Conservation (phyloP, 768 basidiomycete genomes). For the Daedaleopsis nitida region DNA sequence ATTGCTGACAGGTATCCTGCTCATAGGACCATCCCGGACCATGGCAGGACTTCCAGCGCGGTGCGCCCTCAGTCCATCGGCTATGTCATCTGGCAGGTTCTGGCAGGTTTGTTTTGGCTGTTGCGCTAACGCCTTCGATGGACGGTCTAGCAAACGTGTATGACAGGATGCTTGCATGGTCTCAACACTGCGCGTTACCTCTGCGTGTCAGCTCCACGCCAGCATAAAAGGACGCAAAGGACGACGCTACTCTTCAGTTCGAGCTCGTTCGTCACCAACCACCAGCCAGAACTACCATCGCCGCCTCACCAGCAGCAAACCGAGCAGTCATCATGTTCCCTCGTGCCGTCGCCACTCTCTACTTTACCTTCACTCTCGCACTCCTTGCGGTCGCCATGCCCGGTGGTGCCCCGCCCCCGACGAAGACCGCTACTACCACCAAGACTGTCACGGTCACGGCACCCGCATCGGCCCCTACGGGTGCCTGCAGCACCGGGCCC, state of each 20-base stretch:
- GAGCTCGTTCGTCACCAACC: neutral
- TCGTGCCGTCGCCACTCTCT: conserved; percentile 10
- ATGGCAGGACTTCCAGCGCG: too few relatives aligned
- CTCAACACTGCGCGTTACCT: too few relatives aligned
- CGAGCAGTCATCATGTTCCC: conserved; percentile 12
- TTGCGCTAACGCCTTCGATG: neutral
- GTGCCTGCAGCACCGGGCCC: conserved; percentile 15
- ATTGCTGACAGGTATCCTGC: neutral
- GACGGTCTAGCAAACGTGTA: neutral
- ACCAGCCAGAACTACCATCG: neutral
- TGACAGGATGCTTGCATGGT: too few relatives aligned
- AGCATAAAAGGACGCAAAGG: neutral
- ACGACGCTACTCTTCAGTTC: neutral
- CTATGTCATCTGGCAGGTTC: neutral
- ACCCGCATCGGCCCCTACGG: neutral
- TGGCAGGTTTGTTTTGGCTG: neutral
- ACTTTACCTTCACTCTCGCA: conserved; percentile 12
- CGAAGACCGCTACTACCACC: conserved; percentile 2
- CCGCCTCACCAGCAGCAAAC: conserved; percentile 2
- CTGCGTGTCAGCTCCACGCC: too few relatives aligned
- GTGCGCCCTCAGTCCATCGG: neutral
- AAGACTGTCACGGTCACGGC: conserved; percentile 13
- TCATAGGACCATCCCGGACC: neutral
- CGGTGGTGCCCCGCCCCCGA: conserved; percentile 2
- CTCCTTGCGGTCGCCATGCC: conserved; percentile 25